Base-by-base conservation (phyloP, 371 early-diverging fungal species). In the Chytridium lagenaria region DNA sequence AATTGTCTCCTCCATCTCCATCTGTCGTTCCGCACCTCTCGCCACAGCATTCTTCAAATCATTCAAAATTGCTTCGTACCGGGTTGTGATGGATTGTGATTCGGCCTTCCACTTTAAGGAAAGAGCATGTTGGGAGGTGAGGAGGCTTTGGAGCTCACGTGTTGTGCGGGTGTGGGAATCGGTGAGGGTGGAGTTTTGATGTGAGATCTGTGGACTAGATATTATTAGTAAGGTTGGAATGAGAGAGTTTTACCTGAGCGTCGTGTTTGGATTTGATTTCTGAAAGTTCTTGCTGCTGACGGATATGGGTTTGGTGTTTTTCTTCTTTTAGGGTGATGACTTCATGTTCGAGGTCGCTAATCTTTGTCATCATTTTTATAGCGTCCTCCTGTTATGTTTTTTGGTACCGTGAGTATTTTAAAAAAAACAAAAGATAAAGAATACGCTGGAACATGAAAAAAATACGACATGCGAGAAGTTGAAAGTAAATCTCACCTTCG, bases 331-430 rank as follows among this genome's bases (percentile, higher is more conserved):
- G 67, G 30, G 59, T 55, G 49, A 76, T 77, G 16, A 37, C 59
- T 7, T 81, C 79, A 67, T 84, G 83, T 37, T 82, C 83, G 2
- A 83, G 73, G 23, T 76, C 69, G 2, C 76, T 52, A 1, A 77
- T 44, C 50, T 73, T 51, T 28, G 59, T 59, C 39, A 74, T 61
- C 31, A 73, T 31, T 44, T 70, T 73, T 30, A 82, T 68, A 19
- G 68, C 69, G n/a, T 75, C 74, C 51, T 81, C 76, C 78, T 82
- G 57, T n/a, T n/a, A n/a, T n/a, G n/a, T n/a, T n/a, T n/a, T n/a
- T n/a, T n/a, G n/a, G n/a, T n/a, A n/a, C n/a, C n/a, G n/a, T n/a
- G n/a, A n/a, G n/a, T n/a, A n/a, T n/a, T n/a, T n/a, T n/a, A n/a
- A n/a, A n/a, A n/a, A n/a, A n/a, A n/a, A n/a, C n/a, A n/a, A n/a